Evolutionary conservation across 805 yeast species (phyloP).

Genomic region (Wickerhamomyces bisporus): DNA sequence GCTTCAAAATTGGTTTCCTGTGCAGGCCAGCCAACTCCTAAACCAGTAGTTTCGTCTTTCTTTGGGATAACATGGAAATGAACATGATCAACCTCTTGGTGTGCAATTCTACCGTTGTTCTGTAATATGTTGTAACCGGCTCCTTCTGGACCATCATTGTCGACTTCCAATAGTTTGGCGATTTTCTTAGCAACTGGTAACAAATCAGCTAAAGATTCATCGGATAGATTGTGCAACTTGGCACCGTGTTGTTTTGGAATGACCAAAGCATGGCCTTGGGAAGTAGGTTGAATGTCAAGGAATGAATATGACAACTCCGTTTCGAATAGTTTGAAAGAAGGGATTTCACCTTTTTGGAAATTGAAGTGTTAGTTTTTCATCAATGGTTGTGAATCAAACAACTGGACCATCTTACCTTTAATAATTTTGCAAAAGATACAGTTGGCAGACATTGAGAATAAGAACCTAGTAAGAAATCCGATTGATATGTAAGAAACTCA

Average conservation of each 20-base stretch:
- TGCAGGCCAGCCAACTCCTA: constrained; percentile 94
- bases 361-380: constrained; percentile 7
- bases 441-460: constrained; percentile 35
- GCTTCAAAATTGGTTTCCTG: constrained; percentile 70
- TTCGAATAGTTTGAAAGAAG: constrained; percentile 85
- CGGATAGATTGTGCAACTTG: constrained; percentile 87
- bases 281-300: constrained; percentile 88
- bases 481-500: no score
- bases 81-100: constrained; percentile 92
- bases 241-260: constrained; percentile 95
- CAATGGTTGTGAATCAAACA: background rate
- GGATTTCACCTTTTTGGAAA: constrained; percentile 80
- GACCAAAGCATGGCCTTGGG: constrained; percentile 82
- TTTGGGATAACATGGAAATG: constrained; percentile 97
- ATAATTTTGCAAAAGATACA: constrained; percentile 94
- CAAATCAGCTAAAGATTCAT: constrained; percentile 80
- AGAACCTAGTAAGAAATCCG: no score
- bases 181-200: constrained; percentile 86
- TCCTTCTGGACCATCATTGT: constrained; percentile 57
- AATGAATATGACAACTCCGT: constrained; percentile 80
- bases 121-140: constrained; percentile 84
- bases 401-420: constrained; percentile 47
- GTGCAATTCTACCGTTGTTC: constrained; percentile 93
- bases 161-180: constrained; percentile 65
- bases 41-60: constrained; percentile 64